Evolutionary conservation across 116 monocot genomes (phyloP).

Genomic region (Zostera marina): DNA sequence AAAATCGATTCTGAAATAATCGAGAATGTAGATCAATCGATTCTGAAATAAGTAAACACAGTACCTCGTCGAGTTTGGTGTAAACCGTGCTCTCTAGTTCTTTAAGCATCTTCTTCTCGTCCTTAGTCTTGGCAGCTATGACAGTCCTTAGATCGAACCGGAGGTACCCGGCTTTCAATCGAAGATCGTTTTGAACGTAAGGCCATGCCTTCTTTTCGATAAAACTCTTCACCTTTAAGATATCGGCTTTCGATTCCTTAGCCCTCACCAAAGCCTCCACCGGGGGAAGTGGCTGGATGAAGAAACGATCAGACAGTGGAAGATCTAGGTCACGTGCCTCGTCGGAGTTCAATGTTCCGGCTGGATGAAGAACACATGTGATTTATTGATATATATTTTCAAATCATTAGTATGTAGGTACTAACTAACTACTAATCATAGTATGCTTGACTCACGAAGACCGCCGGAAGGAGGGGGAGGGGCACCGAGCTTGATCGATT

Average conservation of each 20-base stretch:
- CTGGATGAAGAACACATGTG: conserved; percentile 3
- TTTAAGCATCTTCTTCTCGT: conserved; percentile 77
- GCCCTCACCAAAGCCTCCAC: conserved; percentile 37
- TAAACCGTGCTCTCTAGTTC: conserved; percentile 52
- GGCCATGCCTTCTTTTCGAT: conserved; percentile 93
- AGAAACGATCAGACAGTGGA: conserved; percentile 56
- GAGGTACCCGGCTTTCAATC: conserved; percentile 52
- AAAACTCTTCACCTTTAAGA: conserved; percentile 38
- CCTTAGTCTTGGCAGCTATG: conserved; percentile 55
- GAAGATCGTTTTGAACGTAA: conserved; percentile 73
- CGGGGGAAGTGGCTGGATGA: conserved; percentile 49
- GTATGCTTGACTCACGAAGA: conserved; percentile 60
- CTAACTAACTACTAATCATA: too few relatives aligned
- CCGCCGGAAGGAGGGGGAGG: conserved; percentile 35
- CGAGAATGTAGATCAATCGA: too few relatives aligned
- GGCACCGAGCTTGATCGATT: conserved; percentile 14
- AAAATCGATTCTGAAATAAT: too few relatives aligned
- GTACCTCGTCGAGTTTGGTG: conserved; percentile 10
- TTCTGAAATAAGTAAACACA: too few relatives aligned
- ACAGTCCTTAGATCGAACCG: conserved; percentile 83
- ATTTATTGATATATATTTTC: too few relatives aligned
- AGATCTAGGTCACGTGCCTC: conserved; percentile 51
- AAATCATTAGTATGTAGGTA: too few relatives aligned
- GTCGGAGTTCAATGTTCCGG: conserved; percentile 59
- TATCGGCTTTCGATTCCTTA: conserved; percentile 64